Conservation (phyloP, 129 eudicot species). For the Kitagawia praeruptora region DNA sequence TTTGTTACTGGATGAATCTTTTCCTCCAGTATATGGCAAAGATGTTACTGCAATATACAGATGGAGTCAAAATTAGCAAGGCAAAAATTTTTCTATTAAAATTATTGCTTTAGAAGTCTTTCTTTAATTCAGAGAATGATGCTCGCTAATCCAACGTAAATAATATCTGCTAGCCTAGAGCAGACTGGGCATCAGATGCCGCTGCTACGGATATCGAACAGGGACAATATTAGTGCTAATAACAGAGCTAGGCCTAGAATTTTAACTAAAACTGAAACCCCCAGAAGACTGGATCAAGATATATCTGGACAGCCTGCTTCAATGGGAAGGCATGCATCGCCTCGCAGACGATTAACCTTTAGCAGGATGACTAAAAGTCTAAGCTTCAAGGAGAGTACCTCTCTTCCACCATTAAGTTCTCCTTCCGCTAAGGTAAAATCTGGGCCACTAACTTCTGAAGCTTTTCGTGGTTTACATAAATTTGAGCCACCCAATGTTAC, state of each 20-base stretch:
- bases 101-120: too few species aligned
- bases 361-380: slow-evolving; percentile 4
- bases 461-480: background rate
- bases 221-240: slow-evolving; percentile 27
- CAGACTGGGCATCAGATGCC: too few species aligned
- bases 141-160: too few species aligned
- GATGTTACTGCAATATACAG: too few species aligned
- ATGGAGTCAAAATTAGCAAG: too few species aligned
- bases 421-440: background rate
- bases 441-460: slow-evolving; percentile 1
- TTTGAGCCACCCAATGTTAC: background rate
- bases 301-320: background rate
- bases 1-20: too few species aligned
- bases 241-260: slow-evolving; percentile 57
- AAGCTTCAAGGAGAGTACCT: background rate
- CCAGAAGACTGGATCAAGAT: background rate
- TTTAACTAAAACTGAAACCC: slow-evolving; percentile 12
- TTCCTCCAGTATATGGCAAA: too few species aligned
- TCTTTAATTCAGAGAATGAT: too few species aligned
- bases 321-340: slow-evolving; percentile 5
- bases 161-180: too few species aligned
- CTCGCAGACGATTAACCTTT: background rate
- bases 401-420: background rate
- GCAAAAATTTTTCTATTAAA: too few species aligned
- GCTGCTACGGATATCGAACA: slow-evolving; percentile 21